Conservation (phyloP, 2,329 filamentous ascomycete genomes). For the Claviceps africana region DNA sequence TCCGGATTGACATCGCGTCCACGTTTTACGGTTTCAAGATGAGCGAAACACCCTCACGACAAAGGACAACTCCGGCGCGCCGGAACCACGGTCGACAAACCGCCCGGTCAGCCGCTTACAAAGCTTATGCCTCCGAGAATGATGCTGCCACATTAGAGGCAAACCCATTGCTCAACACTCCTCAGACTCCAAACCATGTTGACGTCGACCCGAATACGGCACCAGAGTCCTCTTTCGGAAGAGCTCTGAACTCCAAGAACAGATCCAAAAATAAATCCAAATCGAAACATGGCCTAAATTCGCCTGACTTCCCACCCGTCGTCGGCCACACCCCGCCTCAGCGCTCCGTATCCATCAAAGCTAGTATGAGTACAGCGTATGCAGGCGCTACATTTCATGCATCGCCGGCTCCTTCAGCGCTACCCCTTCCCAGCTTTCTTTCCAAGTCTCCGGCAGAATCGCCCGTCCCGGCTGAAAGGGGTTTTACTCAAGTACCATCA, state of each 20-base stretch:
- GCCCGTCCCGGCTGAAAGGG: constrained; percentile 24
- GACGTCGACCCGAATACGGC: constrained; percentile 22
- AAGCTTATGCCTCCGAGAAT: constrained; percentile 47
- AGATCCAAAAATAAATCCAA: constrained; percentile 16
- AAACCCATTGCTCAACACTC: constrained; percentile 20
- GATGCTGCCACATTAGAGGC: constrained; percentile 24
- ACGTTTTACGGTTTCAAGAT: not conserved
- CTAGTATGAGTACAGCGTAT: constrained; percentile 48
- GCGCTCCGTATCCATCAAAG: constrained; percentile 29
- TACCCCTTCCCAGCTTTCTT: constrained; percentile 80
- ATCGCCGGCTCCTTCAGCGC: constrained; percentile 76
- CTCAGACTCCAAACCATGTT: constrained; percentile 35
- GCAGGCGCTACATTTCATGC: constrained; percentile 91
- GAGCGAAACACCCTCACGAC: constrained; percentile 5
- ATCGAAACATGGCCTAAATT: constrained; percentile 15
- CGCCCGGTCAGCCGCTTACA: constrained; percentile 29
- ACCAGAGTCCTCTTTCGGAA: constrained; percentile 10
- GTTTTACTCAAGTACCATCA: constrained; percentile 27
- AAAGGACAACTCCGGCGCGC: constrained; percentile 19
- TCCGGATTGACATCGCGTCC: not conserved
- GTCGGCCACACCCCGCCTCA: constrained; percentile 29
- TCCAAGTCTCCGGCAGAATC: constrained; percentile 62
- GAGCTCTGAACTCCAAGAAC: constrained; percentile 18
- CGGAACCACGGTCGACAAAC: constrained; percentile 26
- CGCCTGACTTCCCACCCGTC: constrained; percentile 27